Conservation (phyloP, 2,329 filamentous ascomycete genomes). For the Alternaria sp. region DNA sequence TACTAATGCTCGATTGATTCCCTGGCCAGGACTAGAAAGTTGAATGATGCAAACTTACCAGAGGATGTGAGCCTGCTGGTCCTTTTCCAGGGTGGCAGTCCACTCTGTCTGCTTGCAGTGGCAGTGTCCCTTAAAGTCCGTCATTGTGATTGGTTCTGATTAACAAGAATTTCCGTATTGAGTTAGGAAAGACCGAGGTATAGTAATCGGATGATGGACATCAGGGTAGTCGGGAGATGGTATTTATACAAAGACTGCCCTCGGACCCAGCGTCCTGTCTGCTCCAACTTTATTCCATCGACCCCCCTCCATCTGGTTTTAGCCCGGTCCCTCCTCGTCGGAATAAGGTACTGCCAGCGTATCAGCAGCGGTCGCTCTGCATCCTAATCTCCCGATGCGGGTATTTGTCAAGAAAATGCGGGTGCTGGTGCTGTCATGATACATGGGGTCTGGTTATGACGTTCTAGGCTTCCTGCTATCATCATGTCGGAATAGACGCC, state of each 20-base stretch:
- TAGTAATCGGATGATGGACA: background rate
- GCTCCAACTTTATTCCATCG: background rate
- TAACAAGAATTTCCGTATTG: background rate
- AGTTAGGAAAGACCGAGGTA: background rate
- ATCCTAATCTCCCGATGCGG: constrained; percentile 1
- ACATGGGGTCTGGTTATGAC: background rate
- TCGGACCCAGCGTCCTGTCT: background rate
- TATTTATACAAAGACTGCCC: constrained; percentile 7
- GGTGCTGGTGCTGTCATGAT: background rate
- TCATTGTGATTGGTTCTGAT: constrained; percentile 45
- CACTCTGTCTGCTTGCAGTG: constrained; percentile 64
- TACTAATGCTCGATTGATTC: no score
- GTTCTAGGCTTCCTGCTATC: background rate
- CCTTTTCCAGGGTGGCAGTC: constrained; percentile 58
- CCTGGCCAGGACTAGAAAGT: background rate
- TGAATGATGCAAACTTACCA: constrained; percentile 48
- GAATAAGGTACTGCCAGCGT: constrained; percentile 4
- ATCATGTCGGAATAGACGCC: background rate
- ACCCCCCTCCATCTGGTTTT: background rate
- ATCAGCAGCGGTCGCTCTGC: constrained; percentile 1
- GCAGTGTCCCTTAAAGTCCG: constrained; percentile 60
- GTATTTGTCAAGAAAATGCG: constrained; percentile 10
- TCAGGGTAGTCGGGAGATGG: constrained; percentile 17
- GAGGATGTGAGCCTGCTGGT: constrained; percentile 56
- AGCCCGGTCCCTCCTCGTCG: background rate